phyloP scores from a whole-genome alignment of 2,329 filamentous ascomycete genomes.

The Diaporthe sp. region DNA sequence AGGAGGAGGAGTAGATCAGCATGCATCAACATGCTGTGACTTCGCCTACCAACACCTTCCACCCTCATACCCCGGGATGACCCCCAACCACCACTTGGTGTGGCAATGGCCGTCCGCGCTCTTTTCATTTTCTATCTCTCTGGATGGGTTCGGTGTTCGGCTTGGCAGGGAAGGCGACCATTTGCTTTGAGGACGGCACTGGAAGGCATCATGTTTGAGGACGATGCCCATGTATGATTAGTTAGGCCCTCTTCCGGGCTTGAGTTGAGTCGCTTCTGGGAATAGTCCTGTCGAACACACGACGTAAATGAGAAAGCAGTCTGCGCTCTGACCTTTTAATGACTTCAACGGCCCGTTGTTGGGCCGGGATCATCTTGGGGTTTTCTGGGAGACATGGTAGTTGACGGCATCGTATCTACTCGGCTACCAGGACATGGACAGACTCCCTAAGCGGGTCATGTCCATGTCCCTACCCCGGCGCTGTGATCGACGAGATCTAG shows the following conservation, averaged over 20 bases:
- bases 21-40: conserved; percentile 14
- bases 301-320: conserved; percentile 26
- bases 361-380: background rate
- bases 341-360: background rate
- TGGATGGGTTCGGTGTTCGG: conserved; percentile 25
- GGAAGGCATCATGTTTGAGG: conserved; percentile 22
- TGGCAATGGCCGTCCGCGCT: conserved; percentile 21
- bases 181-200: conserved; percentile 25
- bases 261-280: conserved; percentile 17
- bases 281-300: conserved; percentile 22
- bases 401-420: too few species aligned
- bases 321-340: background rate
- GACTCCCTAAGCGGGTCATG: background rate
- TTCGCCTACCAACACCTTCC: background rate
- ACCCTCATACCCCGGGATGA: conserved; percentile 17
- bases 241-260: conserved; percentile 1
- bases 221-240: conserved; percentile 22
- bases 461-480: background rate
- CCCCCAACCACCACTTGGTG: background rate
- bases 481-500: conserved; percentile 10
- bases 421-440: too few species aligned
- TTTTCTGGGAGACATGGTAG: too few species aligned
- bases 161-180: conserved; percentile 26
- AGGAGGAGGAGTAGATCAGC: conserved; percentile 57
- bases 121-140: conserved; percentile 22